Evolutionary conservation across 257 asterid genomes (phyloP), one percentile per base, ranked within the genome.

Genomic region (Paraleonurus japonicus): DNA sequence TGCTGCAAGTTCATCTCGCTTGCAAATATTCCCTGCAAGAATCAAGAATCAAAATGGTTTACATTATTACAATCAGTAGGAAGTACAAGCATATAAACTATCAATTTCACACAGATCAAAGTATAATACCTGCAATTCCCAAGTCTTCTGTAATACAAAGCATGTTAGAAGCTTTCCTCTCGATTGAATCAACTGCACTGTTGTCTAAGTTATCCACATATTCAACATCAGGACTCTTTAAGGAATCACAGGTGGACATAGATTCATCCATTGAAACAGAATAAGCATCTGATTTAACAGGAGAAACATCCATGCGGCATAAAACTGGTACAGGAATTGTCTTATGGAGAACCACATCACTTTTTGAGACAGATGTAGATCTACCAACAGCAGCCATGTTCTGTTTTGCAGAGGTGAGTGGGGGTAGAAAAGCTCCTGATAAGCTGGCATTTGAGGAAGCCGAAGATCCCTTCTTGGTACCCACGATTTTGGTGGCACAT

Each of bases 151-250:
- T 73, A 72, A 91, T 89, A 87, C 82, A 78, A 65, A 91, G 96
- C 76, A 77, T 83, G 74, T 72, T 72, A 10, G 79, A 80, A 4
- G 95, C 83, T 81, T 81, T 94, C 78, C 83, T 80, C 74, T 85
- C 88, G 12, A 89, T 85, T 53, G 90, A 94, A 62, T 88, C 87
- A 47, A 92, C 77, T 28, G 85, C 91, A 7, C 82, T 73, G 4
- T 79, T 57, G 54, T 84, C 96, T 61, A 54, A 75, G 65, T 45
- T 82, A 69, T 95, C 99, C 79, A 92, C 76, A 69, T 95, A 92
- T 72, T 91, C 99, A n/a, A 95, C 78, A 16, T 91, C 92, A 0
- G 96, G 96, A 58, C 99, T 95, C 50, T 87, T 87, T 79, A 95
- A 69, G 55, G 96, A 86, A 77, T 89, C 96, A 66, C 90, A 94